A percentile compares a stretch with the other conserved stretches of the same genome.
Conservation (phyloP, 106 monocot genomes). For the Dendrobium officinale region DNA sequence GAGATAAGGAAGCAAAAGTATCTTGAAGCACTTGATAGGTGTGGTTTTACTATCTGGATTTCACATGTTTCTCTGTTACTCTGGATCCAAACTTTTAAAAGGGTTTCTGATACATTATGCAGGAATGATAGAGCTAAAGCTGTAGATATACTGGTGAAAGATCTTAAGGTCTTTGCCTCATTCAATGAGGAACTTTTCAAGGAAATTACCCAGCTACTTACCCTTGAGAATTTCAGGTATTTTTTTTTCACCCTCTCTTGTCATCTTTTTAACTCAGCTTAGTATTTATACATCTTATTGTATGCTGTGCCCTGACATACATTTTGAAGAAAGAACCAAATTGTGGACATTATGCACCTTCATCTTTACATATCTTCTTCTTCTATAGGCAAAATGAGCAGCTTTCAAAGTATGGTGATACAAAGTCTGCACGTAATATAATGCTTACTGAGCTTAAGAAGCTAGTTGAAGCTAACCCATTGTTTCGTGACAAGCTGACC, state of each 20-base stretch:
- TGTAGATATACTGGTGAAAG: conserved; percentile 90
- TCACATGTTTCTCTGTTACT: conserved; percentile 2
- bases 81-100: not conserved
- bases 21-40: conserved; percentile 95
- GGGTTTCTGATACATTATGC: not conserved
- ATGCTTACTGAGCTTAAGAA: conserved; percentile 90
- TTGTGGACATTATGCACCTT: not conserved
- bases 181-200: conserved; percentile 96
- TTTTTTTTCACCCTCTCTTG: not conserved
- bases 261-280: not conserved
- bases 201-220: conserved; percentile 89
- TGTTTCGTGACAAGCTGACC: conserved; percentile 77
- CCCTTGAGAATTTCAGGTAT: conserved; percentile 90
- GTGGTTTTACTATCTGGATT: not conserved
- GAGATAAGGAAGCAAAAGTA: conserved; percentile 98
- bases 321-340: not conserved
- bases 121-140: conserved; percentile 88
- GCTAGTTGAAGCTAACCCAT: conserved; percentile 82
- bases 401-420: conserved; percentile 91
- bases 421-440: conserved; percentile 86
- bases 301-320: not conserved
- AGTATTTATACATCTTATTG: not conserved
- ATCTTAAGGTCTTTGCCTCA: conserved; percentile 86
- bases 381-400: conserved; percentile 87
- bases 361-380: conserved; percentile 1